phyloP scores from a whole-genome alignment of 768 basidiomycete genomes.

The Leccinum fibrillosum region DNA sequence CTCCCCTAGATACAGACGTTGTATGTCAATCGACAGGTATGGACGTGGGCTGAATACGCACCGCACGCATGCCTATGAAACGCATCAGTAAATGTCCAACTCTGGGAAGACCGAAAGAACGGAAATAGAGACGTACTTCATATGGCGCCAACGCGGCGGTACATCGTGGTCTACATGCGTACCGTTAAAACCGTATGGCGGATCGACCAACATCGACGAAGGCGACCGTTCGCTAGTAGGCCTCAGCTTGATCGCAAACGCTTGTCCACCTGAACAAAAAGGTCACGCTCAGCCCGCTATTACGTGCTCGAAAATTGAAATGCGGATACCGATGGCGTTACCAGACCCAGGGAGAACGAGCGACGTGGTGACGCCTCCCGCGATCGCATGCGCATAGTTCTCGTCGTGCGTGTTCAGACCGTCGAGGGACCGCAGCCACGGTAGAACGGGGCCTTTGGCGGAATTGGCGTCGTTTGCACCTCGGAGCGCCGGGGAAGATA shows the following conservation, averaged over 20 bases:
- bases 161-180: slow-evolving; percentile 30
- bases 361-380: slow-evolving; percentile 74
- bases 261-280: slow-evolving; percentile 58
- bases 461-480: slow-evolving; percentile 60
- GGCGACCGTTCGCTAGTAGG: slow-evolving; percentile 68
- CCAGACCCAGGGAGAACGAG: slow-evolving; percentile 73
- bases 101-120: not conserved
- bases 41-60: slow-evolving; percentile 29
- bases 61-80: slow-evolving; percentile 56
- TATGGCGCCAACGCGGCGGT: slow-evolving; percentile 62
- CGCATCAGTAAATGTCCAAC: slow-evolving; percentile 4
- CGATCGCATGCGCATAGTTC: slow-evolving; percentile 51
- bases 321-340: slow-evolving; percentile 52
- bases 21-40: not conserved
- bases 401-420: slow-evolving; percentile 74
- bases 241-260: slow-evolving; percentile 73
- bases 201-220: slow-evolving; percentile 67
- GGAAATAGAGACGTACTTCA: slow-evolving; percentile 50
- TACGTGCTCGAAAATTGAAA: not conserved
- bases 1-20: slow-evolving; percentile 39
- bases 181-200: slow-evolving; percentile 55
- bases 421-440: slow-evolving; percentile 69
- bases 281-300: not conserved
- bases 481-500: slow-evolving; percentile 33
- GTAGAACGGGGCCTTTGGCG: slow-evolving; percentile 36